These are phyloP conservation scores for Salinomyces thailandicus DNA, from an alignment of 2,329 filamentous ascomycete genomes.

Conservation along the genomic window DNA sequence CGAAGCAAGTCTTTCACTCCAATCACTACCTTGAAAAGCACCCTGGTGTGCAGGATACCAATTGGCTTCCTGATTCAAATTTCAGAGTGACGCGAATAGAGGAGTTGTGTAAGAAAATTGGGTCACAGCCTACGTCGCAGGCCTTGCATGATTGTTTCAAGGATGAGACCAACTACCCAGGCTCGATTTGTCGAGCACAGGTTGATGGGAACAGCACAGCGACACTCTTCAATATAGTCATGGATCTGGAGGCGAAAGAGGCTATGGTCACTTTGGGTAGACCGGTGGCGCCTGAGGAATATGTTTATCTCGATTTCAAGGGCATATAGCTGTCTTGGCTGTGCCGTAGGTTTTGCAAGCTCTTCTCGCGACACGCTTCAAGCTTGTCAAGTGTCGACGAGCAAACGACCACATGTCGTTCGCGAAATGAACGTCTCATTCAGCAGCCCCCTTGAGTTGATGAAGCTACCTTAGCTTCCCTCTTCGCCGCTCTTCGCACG, in stretches of 20 bases:
- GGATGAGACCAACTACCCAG: constrained; percentile 32
- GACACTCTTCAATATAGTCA: constrained; percentile 30
- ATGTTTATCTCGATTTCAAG: constrained; percentile 16
- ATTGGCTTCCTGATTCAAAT: constrained; percentile 33
- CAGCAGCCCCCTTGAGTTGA: too few relatives aligned
- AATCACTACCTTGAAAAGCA: constrained; percentile 36
- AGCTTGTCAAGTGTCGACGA: too few relatives aligned
- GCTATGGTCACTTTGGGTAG: constrained; percentile 25
- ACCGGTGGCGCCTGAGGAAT: constrained; percentile 22
- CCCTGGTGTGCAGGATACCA: constrained; percentile 29
- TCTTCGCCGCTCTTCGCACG: too few relatives aligned
- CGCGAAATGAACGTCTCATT: too few relatives aligned
- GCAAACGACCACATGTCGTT: too few relatives aligned
- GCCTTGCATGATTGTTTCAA: constrained; percentile 26
- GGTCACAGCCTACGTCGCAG: constrained; percentile 5
- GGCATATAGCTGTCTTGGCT: too few relatives aligned
- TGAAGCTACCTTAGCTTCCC: too few relatives aligned
- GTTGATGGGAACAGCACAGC: constrained; percentile 15
- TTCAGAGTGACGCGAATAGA: constrained; percentile 30
- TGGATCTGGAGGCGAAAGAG: constrained; percentile 24
- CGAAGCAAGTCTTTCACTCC: constrained; percentile 31
- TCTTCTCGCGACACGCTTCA: too few relatives aligned
- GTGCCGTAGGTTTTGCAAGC: too few relatives aligned
- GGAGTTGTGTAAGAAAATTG: constrained; percentile 16
- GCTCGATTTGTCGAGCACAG: constrained; percentile 26